Evolutionary conservation across 176 grass and related monocot species (phyloP).

Genomic region (Cenchrus fungigraminus): DNA sequence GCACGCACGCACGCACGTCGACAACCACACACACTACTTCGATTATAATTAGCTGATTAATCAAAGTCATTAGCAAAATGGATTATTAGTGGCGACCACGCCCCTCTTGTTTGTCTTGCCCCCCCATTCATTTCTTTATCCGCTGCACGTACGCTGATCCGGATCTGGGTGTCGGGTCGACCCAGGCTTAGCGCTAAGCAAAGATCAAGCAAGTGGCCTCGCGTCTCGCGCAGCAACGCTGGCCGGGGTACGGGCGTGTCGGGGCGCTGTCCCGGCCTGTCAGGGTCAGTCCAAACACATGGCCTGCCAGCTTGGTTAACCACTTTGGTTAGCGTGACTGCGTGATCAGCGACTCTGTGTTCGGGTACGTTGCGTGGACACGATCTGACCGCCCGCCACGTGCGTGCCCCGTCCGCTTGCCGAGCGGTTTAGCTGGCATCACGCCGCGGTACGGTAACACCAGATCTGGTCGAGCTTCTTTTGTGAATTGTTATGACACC

Average conservation of each 20-base stretch:
- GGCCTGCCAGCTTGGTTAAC: neutral
- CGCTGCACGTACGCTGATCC: slow-evolving; percentile 38
- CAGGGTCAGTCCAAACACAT: neutral
- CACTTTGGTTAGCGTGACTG: neutral
- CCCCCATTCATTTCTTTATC: slow-evolving; percentile 7
- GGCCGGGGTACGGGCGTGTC: slow-evolving; percentile 6
- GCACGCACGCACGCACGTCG: slow-evolving; percentile 9
- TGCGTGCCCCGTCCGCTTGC: neutral
- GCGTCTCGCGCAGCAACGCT: neutral
- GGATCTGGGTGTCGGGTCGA: slow-evolving; percentile 43
- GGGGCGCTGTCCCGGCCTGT: slow-evolving; percentile 23
- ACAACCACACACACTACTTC: neutral
- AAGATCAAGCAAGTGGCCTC: neutral
- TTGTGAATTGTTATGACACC: no score
- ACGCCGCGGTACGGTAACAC: neutral
- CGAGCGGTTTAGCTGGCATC: slow-evolving; percentile 43
- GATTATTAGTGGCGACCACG: neutral
- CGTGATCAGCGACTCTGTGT: neutral
- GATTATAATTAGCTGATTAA: neutral
- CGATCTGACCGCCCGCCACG: slow-evolving; percentile 33
- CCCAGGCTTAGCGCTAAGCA: slow-evolving; percentile 2
- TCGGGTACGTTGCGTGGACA: neutral
- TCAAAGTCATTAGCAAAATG: neutral
- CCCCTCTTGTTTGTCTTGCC: no score
- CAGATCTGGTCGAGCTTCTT: slow-evolving; percentile 12